These are phyloP conservation scores for Metschnikowia lunata DNA, from an alignment of 805 yeast genomes.

Conservation along the genomic window DNA sequence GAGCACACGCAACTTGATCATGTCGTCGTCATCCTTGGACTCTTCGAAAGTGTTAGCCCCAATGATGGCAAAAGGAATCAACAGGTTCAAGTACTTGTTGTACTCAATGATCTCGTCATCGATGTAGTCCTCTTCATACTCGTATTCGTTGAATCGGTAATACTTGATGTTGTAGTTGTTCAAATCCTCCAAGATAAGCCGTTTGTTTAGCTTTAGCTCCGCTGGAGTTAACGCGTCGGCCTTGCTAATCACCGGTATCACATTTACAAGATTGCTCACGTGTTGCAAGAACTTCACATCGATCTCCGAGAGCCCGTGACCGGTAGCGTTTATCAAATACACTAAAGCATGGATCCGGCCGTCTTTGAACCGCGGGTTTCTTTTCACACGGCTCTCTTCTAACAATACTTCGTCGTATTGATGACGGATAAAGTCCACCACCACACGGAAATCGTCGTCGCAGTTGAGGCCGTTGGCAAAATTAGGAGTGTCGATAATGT, in stretches of 20 bases:
- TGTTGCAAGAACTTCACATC: conserved; percentile 41
- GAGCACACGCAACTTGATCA: conserved; percentile 50
- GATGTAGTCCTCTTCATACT: conserved; percentile 44
- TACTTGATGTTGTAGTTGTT: conserved; percentile 65
- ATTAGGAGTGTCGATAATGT: conserved; percentile 79
- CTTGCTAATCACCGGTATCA: conserved; percentile 42
- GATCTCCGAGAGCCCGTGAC: conserved; percentile 41
- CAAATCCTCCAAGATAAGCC: conserved; percentile 72
- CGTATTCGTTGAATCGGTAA: conserved; percentile 65
- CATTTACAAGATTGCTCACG: conserved; percentile 39
- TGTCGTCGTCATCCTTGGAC: conserved; percentile 29
- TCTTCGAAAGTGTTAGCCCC: conserved; percentile 64
- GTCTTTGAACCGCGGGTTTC: conserved; percentile 82
- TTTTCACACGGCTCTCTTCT: conserved; percentile 75
- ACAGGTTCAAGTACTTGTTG: conserved; percentile 57
- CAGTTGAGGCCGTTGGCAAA: conserved; percentile 75
- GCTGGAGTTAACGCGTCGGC: conserved; percentile 40
- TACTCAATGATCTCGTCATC: conserved; percentile 65
- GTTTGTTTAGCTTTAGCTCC: conserved; percentile 62
- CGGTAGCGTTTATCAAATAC: conserved; percentile 43
- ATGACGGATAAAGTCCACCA: conserved; percentile 75
- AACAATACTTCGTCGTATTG: conserved; percentile 79
- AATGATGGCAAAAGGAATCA: conserved; percentile 64
- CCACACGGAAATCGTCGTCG: conserved; percentile 58
- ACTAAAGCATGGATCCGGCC: conserved; percentile 68